Evolutionary conservation across 345 rosid species (phyloP), one percentile per base, ranked within the genome.

Genomic region (Heritiera littoralis): DNA sequence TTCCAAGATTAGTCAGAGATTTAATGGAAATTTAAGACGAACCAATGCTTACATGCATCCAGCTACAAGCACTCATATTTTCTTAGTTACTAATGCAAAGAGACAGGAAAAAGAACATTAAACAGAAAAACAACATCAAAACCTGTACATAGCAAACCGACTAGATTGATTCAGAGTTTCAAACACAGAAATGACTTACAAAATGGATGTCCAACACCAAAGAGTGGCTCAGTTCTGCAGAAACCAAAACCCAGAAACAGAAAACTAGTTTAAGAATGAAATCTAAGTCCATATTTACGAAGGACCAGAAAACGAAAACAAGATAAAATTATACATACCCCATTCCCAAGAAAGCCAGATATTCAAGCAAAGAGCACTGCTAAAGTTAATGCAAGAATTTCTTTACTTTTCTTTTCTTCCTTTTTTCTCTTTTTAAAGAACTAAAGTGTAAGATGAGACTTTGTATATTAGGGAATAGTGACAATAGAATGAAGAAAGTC

Each of bases 401-500:
- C 48, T 18, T 1, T 4, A 45, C 12, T 23, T 23, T 23, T 23
- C 30, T 72, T 11, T 5, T 20, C 0, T 55, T 5, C 18, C 17
- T 1, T 4, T 68, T 23, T 1, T 56, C 18, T 0, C 3, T 68
- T 20, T 6, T 23, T 10, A 48, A 78, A 73, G 51, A 58, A 65
- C 49, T 13, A 7, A 32, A 77, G 63, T 64, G 63, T 30, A 23
- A 23, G 28, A 23, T 23, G 4, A n/a, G 43, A 52, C 43, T 40
- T 46, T 14, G 6, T 38, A 28, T 65, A 74, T 28, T 79, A 9
- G 81, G 84, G 58, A 79, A 79, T 10, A 59, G 61, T 61, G 52
- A 72, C 82, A 68, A 84, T 87, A 83, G 86, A 84, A 78, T 72
- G 72, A 77, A 66, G 78, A 13, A n/a, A 64, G 83, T 72, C 81